A percentile compares a stretch with the other conserved stretches of the same genome.
Evolutionary conservation across 2,329 filamentous ascomycete genomes (phyloP).

Genomic region (Clarireedia monteithiana): DNA sequence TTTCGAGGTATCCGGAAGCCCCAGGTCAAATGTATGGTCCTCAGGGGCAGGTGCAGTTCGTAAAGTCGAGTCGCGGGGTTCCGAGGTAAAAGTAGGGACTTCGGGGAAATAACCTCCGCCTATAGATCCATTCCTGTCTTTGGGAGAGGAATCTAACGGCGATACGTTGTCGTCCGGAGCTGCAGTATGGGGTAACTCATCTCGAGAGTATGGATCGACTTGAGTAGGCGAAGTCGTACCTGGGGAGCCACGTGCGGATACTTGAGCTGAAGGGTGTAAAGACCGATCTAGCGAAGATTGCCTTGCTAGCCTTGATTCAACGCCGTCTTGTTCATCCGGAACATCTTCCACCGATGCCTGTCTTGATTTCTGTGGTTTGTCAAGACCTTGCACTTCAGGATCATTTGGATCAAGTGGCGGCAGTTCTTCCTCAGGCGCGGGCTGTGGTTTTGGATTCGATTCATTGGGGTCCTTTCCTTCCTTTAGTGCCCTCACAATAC

Average conservation of each 20-base stretch:
- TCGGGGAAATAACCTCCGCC: slow-evolving; percentile 52
- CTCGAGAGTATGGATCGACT: slow-evolving; percentile 31
- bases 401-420: slow-evolving; percentile 54
- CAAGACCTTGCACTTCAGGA: slow-evolving; percentile 53
- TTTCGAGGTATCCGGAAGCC: slow-evolving; percentile 22
- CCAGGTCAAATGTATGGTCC: slow-evolving; percentile 18
- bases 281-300: slow-evolving; percentile 43
- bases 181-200: slow-evolving; percentile 25
- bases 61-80: slow-evolving; percentile 19
- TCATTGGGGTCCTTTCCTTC: slow-evolving; percentile 88
- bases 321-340: slow-evolving; percentile 46
- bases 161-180: slow-evolving; percentile 39
- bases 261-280: slow-evolving; percentile 34
- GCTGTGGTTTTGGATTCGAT: slow-evolving; percentile 66
- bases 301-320: slow-evolving; percentile 35
- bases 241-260: slow-evolving; percentile 24
- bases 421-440: slow-evolving; percentile 37
- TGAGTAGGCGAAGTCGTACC: not conserved
- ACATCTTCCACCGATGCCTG: slow-evolving; percentile 45
- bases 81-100: slow-evolving; percentile 31
- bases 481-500: slow-evolving; percentile 86
- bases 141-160: slow-evolving; percentile 39
- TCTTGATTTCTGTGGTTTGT: slow-evolving; percentile 35
- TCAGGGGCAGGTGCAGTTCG: slow-evolving; percentile 25
- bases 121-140: slow-evolving; percentile 39